A percentile compares a stretch with the other conserved stretches of the same genome.
Evolutionary conservation across 1,139 yeast genomes (phyloP).

Genomic region (Spathaspora sp.): DNA sequence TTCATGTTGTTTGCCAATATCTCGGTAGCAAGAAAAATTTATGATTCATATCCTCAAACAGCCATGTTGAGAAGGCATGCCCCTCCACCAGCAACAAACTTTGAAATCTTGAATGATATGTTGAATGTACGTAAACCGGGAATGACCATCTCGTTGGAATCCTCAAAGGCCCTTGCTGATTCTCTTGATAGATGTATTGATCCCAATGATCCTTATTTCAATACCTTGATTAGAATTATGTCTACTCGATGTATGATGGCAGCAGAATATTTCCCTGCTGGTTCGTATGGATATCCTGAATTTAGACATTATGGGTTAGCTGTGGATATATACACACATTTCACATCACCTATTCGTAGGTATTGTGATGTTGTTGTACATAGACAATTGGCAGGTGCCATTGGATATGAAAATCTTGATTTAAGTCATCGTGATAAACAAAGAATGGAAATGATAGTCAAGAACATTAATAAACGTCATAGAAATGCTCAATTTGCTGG

Average conservation of each 20-base stretch:
- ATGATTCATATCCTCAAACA: constrained; percentile 92
- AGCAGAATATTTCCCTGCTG: constrained; percentile 95
- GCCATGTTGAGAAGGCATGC: constrained; percentile 98
- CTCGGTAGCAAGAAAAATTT: constrained; percentile 90
- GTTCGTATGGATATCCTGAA: constrained; percentile 90
- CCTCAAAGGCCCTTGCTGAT: constrained; percentile 90
- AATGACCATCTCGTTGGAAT: constrained; percentile 75
- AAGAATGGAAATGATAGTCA: constrained; percentile 87
- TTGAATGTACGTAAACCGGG: constrained; percentile 74
- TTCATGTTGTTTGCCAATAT: constrained; percentile 97
- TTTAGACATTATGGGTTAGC: constrained; percentile 97
- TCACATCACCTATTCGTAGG: constrained; percentile 97
- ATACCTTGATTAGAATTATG: constrained; percentile 92
- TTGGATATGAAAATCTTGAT: constrained; percentile 85
- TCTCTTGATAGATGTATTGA: constrained; percentile 88
- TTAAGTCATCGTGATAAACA: constrained; percentile 81
- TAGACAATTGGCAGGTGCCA: constrained; percentile 95
- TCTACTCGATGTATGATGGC: constrained; percentile 99
- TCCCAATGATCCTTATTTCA: constrained; percentile 82
- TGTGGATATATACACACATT: constrained; percentile 95
- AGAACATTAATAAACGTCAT: constrained; percentile 89
- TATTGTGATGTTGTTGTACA: constrained; percentile 98
- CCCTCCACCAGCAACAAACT: constrained; percentile 91
- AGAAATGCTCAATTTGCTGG: constrained; percentile 99
- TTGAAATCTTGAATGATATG: constrained; percentile 87